These are phyloP conservation scores for Trichoderma pleuroti DNA, from an alignment of 2,329 filamentous ascomycete species.

Conservation along the genomic window DNA sequence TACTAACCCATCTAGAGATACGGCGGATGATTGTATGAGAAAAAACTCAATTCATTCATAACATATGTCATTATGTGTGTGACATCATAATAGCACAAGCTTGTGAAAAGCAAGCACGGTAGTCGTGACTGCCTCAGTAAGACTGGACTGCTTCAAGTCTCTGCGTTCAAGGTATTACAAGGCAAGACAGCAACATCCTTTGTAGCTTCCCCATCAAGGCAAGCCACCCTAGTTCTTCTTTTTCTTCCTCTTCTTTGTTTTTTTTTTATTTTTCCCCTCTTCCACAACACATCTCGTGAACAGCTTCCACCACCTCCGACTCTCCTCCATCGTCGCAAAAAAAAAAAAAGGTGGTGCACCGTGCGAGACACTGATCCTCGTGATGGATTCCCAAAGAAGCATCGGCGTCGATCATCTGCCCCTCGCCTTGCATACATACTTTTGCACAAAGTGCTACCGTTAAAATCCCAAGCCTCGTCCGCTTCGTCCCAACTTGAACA, in stretches of 20 bases:
- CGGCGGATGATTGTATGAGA: neutral
- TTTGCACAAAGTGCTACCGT: neutral
- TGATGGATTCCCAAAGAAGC: slow-evolving; percentile 1
- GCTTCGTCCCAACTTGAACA: neutral
- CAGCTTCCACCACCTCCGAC: neutral
- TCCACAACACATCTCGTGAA: neutral
- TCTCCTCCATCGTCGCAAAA: neutral
- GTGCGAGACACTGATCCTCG: slow-evolving; percentile 1
- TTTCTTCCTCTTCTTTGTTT: neutral
- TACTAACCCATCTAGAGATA: neutral
- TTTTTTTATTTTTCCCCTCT: neutral
- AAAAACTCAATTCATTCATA: neutral
- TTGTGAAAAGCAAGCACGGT: neutral
- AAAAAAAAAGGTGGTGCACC: neutral
- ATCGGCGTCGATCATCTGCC: slow-evolving; percentile 10
- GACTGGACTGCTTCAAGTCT: neutral
- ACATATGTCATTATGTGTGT: neutral
- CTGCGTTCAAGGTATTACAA: neutral
- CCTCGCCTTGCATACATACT: neutral
- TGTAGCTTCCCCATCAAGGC: slow-evolving; percentile 8
- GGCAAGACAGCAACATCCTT: neutral
- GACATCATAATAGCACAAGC: neutral
- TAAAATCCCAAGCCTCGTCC: neutral
- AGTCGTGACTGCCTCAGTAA: neutral
- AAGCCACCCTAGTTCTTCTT: neutral